Base-by-base conservation (phyloP, 345 rosid genomes). In the Physaria fendleri region DNA sequence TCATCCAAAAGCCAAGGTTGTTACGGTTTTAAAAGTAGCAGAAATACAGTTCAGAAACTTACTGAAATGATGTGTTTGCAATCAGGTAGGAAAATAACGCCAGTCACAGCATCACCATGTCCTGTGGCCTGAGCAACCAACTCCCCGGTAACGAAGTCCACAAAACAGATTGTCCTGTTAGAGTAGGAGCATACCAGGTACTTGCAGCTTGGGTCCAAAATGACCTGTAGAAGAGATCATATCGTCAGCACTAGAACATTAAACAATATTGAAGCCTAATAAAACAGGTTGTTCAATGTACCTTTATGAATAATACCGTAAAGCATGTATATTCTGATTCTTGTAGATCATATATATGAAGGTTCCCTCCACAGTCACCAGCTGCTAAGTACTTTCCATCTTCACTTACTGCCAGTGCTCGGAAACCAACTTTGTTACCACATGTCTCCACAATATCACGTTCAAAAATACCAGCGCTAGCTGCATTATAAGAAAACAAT, bases 61-160 rank as follows among this genome's bases (percentile, higher is more conserved):
- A 89, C 97, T 42, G 95, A 84, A 64, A 85, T 76, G 6, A 89
- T 70, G 75, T 89, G 97, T 77, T 71, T 74, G 85, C 89, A 85
- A 74, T 89, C 91, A 52, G 91, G 84, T 76, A 89, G 74, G 74
- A 85, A 89, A 54, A 82, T 82, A 59, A 85, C 66, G 62, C 97
- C 95, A 45, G 91, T 89, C 43, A 79, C 64, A 44, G 81, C 77
- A 78, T 84, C 91, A 57, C 91, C 79, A 60, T 89, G 97, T 50
- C 95, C 97, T 62, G 74, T 58, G 57, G 85, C 87, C 69, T 82
- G 83, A 33, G 75, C 61, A 59, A 82, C 80, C 79, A 89, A 64
- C 75, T 84, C 85, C 64, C 95, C 91, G 0, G 66, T 85, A 37
- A 62, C 48, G 15, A 77, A 77, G 66, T 89, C 87, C 37, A 82